A percentile compares a stretch with the other conserved stretches of the same genome.
Evolutionary conservation across 257 asterid genomes (phyloP).

Genomic region (Plantago ovata): DNA sequence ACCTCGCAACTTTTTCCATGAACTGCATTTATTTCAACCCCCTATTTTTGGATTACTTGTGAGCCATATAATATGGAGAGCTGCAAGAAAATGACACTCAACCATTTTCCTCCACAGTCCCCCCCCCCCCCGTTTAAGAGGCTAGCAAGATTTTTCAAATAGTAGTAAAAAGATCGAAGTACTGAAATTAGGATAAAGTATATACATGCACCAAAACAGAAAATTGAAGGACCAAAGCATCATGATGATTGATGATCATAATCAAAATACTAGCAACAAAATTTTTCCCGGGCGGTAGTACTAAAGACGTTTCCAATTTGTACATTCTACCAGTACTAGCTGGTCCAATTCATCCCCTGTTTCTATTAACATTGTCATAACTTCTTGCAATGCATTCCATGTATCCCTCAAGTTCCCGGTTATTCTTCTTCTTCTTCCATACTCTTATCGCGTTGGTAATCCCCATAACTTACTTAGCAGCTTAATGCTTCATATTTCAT

Average conservation of each 20-base stretch:
- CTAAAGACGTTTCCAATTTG: constrained; percentile 28
- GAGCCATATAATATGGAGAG: constrained; percentile 2
- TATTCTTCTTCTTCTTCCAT: constrained; percentile 40
- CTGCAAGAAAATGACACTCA: constrained; percentile 29
- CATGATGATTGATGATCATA: neutral
- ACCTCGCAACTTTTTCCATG: constrained; percentile 17
- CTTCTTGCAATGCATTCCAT: neutral
- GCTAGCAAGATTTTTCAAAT: constrained; percentile 1
- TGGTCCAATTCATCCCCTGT: constrained; percentile 38
- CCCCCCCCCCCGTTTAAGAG: neutral
- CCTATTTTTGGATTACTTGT: constrained; percentile 27
- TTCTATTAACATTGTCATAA: constrained; percentile 27
- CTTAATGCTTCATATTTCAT: constrained; percentile 18
- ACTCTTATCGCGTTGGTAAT: neutral
- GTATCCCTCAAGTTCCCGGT: neutral
- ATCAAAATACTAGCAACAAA: constrained; percentile 39
- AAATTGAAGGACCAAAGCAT: neutral
- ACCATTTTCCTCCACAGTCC: constrained; percentile 22
- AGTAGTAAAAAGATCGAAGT: constrained; percentile 10
- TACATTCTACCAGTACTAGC: constrained; percentile 29
- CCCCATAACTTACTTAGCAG: constrained; percentile 10
- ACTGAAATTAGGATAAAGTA: constrained; percentile 27
- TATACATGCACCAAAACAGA: constrained; percentile 35
- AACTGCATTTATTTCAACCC: constrained; percentile 30
- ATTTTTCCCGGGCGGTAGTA: constrained; percentile 27